phyloP scores from a whole-genome alignment of 2,329 filamentous ascomycete genomes.

The Fusarium humuli region DNA sequence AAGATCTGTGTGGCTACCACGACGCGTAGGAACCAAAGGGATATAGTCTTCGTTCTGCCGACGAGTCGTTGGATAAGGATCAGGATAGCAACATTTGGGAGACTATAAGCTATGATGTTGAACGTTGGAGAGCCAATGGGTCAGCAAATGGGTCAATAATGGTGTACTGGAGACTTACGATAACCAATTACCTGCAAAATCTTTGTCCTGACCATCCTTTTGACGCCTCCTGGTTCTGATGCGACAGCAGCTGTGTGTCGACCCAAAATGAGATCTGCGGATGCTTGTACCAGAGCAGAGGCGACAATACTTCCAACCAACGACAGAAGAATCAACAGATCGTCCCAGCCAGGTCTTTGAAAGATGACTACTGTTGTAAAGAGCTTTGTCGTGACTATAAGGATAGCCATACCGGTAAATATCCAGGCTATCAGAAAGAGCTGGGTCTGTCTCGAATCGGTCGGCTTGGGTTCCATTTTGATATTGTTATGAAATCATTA shows the following conservation, averaged over 20 bases:
- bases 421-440: constrained; percentile 4
- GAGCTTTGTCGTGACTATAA: constrained; percentile 2
- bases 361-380: constrained; percentile 10
- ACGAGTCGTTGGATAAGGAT: constrained; percentile 25
- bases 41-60: constrained; percentile 4
- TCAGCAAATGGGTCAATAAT: neutral
- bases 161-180: neutral
- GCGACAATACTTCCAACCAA: constrained; percentile 14
- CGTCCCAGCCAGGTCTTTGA: constrained; percentile 17
- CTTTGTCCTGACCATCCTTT: neutral
- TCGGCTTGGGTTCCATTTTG: neutral
- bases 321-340: constrained; percentile 13
- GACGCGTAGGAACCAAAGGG: constrained; percentile 1
- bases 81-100: constrained; percentile 26
- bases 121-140: neutral
- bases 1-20: constrained; percentile 5
- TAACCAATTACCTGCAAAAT: constrained; percentile 6
- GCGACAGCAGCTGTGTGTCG: constrained; percentile 9
- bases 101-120: constrained; percentile 18
- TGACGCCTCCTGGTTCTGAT: constrained; percentile 6
- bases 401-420: constrained; percentile 18
- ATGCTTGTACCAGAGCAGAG: constrained; percentile 5
- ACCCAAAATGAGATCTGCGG: constrained; percentile 6
- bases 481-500: neutral
- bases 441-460: constrained; percentile 6